phyloP scores from a whole-genome alignment of 169 alveolate species.

The Blepharisma undulans region DNA sequence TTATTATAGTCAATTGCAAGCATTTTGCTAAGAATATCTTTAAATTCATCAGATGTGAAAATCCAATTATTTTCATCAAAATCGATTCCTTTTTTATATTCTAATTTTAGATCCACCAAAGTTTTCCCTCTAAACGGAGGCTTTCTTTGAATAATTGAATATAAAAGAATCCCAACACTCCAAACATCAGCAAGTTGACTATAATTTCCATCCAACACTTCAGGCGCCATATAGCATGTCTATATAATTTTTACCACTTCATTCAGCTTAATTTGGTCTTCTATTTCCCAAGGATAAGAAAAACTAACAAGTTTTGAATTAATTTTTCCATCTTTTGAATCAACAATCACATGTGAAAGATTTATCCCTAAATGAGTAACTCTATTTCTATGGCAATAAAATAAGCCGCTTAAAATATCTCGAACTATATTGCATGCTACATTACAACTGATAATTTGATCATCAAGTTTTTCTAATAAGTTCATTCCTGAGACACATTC shows the following conservation, averaged over 20 bases:
- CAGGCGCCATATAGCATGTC: constrained; percentile 34
- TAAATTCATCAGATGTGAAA: not conserved
- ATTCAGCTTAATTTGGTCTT: not conserved
- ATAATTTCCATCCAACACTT: constrained; percentile 11
- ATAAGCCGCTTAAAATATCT: not conserved
- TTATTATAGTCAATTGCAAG: not conserved
- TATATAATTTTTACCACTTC: not conserved
- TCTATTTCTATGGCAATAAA: not conserved
- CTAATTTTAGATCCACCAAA: not conserved
- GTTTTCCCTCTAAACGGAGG: constrained; percentile 26
- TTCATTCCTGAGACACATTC: not conserved
- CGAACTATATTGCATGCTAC: not conserved
- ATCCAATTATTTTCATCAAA: not conserved
- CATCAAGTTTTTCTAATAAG: not conserved
- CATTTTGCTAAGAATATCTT: constrained; percentile 32
- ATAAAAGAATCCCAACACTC: constrained; percentile 23
- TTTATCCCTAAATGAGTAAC: not conserved
- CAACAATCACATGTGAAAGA: not conserved
- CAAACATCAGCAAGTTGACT: constrained; percentile 26
- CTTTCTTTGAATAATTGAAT: not conserved
- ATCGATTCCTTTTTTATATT: not conserved
- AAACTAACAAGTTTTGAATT: not conserved
- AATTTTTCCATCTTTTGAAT: not conserved
- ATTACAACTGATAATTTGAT: not conserved
- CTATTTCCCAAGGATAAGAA: not conserved